Evolutionary conservation across 2,329 filamentous ascomycete species (phyloP).

Genomic region (Xylaria sp.): DNA sequence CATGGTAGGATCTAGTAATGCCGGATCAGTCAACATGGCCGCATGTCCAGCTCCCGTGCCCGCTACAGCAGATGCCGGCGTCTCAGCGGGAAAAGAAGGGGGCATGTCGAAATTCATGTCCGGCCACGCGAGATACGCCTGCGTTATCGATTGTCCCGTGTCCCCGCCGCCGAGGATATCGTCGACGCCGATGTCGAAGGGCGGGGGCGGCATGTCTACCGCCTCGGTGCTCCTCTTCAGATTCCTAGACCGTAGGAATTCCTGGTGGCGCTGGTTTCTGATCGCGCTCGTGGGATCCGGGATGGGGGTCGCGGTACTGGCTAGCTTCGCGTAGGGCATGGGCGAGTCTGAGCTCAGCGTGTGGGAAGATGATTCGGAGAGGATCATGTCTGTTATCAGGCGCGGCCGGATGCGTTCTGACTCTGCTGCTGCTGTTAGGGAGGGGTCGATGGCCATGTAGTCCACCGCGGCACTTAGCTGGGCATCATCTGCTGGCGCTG

Average conservation of each 20-base stretch:
- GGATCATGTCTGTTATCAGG: slow-evolving; percentile 29
- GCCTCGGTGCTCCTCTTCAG: neutral
- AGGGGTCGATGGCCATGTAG: slow-evolving; percentile 31
- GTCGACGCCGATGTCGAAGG: slow-evolving; percentile 7
- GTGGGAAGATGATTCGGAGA: slow-evolving; percentile 28
- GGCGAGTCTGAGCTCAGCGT: slow-evolving; percentile 14
- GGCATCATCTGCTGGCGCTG: neutral
- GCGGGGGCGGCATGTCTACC: neutral
- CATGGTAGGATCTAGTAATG: slow-evolving; percentile 16
- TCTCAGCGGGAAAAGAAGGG: slow-evolving; percentile 30
- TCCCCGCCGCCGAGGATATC: neutral
- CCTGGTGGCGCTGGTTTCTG: neutral
- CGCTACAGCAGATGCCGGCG: neutral
- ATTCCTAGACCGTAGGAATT: neutral
- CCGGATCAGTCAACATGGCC: neutral
- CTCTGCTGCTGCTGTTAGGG: slow-evolving; percentile 4
- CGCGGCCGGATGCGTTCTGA: slow-evolving; percentile 7
- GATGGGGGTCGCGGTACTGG: neutral
- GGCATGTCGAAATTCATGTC: slow-evolving; percentile 45
- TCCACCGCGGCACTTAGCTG: slow-evolving; percentile 16
- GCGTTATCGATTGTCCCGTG: slow-evolving; percentile 27
- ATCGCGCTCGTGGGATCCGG: neutral
- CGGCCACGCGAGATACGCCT: slow-evolving; percentile 44
- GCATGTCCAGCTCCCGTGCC: neutral
- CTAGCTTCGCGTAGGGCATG: slow-evolving; percentile 3